phyloP scores from a whole-genome alignment of 139 green algal genomes.

The Tetratostichococcus sp. region DNA sequence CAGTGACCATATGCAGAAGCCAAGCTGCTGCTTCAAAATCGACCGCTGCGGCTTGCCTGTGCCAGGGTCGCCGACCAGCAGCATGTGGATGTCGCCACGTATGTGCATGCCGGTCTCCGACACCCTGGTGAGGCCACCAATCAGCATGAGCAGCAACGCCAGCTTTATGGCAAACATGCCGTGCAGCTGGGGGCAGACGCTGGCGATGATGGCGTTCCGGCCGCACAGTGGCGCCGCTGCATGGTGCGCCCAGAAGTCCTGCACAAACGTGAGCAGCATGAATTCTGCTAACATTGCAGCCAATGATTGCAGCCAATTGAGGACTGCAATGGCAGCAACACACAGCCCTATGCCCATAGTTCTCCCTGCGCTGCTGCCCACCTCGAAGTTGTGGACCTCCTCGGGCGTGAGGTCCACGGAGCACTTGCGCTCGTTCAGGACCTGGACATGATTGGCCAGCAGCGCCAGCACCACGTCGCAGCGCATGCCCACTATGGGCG shows the following conservation, averaged over 20 bases:
- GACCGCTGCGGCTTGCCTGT: slow-evolving; percentile 37
- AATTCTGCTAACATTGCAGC: not conserved
- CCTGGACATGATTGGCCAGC: slow-evolving; percentile 21
- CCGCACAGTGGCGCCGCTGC: slow-evolving; percentile 40
- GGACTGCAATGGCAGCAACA: too few species aligned
- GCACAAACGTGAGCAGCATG: slow-evolving; percentile 20
- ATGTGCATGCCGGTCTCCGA: slow-evolving; percentile 37
- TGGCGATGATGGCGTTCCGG: slow-evolving; percentile 67
- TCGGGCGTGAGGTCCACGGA: slow-evolving; percentile 20
- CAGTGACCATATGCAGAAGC: too few species aligned
- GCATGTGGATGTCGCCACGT: slow-evolving; percentile 79
- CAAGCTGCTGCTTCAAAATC: not conserved
- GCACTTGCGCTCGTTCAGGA: slow-evolving; percentile 18
- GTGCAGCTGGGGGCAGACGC: slow-evolving; percentile 68
- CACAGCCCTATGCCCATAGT: too few species aligned
- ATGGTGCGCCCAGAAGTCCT: slow-evolving; percentile 60
- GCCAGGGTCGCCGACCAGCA: slow-evolving; percentile 89
- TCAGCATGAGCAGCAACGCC: slow-evolving; percentile 66
- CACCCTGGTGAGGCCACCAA: slow-evolving; percentile 59
- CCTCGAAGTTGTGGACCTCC: slow-evolving; percentile 6
- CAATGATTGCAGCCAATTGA: too few species aligned
- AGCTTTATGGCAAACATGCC: slow-evolving; percentile 77
- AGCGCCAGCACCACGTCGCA: slow-evolving; percentile 66
- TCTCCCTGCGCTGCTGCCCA: too few species aligned
- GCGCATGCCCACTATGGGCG: slow-evolving; percentile 37